Evolutionary conservation across 345 rosid genomes (phyloP), one percentile per base, ranked within the genome.

Genomic region (Syzygium aqueum): DNA sequence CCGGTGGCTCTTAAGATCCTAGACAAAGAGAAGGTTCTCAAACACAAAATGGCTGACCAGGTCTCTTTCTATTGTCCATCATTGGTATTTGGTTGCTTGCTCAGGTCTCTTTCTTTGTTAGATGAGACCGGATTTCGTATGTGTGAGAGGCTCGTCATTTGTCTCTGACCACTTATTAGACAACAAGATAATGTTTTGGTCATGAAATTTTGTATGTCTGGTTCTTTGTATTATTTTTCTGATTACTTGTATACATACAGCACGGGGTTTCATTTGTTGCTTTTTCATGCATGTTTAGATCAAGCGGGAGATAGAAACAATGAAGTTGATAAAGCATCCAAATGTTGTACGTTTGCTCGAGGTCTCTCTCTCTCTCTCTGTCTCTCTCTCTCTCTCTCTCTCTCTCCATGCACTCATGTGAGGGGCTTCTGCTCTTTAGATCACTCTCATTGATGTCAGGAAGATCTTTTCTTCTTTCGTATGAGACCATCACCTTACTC

Each of bases 31-130:
- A 97, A 96, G 92, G 98, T 97, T 89, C 96, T 97, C 85, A 95
- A 95, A 91, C 96, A 97, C 92, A 96, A 95, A 93, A 96, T 97
- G 97, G 93, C 98, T 90, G 99, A 96, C 90, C 99, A 95, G 99
- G 99, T 97, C 83, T 51, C 84, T 85, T 54, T 57, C 85, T n/a
- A 33, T 77, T 80, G 40, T 46, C 65, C n/a, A 0, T n/a, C 27
- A 51, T 40, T 30, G 3, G 27, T 63, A 53, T 54, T 61, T 65
- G 15, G 19, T 52, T 10, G 57, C 87, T 30, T 52, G 13, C 87
- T 85, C 49, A 16, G 59, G 19, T 84, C 27, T 37, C 49, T 51
- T 82, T 87, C 87, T 86, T 53, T 28, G 23, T 52, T 30, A 21
- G 56, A 23, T 50, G 40, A 52, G 57, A 46, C 46, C 80, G 5